phyloP scores from a whole-genome alignment of 1,139 yeast species.

The Hemisphaericaspora subhashii region DNA sequence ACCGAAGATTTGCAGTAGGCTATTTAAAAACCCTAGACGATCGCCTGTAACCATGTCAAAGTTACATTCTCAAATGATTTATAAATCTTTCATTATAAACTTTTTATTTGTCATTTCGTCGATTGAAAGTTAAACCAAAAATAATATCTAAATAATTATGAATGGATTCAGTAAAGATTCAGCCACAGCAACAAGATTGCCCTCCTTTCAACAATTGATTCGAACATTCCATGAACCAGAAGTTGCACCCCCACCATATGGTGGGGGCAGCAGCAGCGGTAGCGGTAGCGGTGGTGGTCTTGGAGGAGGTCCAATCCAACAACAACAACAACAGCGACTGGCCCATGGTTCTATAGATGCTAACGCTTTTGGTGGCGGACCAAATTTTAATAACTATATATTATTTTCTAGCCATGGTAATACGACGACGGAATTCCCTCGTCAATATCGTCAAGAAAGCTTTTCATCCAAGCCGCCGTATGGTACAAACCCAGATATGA shows the following conservation, averaged over 20 bases:
- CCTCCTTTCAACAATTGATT: constrained; percentile 17
- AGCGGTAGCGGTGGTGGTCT: no score
- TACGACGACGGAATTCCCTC: constrained; percentile 1
- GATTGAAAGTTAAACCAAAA: no score
- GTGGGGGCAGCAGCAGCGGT: no score
- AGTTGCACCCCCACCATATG: no score
- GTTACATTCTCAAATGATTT: no score
- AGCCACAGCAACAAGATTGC: constrained; percentile 13
- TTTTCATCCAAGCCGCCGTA: neutral
- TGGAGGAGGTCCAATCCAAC: no score
- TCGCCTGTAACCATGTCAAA: neutral
- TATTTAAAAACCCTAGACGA: constrained; percentile 1
- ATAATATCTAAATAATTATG: constrained; percentile 6
- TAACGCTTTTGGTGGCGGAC: neutral
- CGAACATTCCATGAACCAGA: constrained; percentile 14
- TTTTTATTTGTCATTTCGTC: no score
- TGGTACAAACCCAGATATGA: neutral
- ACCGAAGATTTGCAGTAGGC: no score
- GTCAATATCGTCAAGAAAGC: constrained; percentile 1
- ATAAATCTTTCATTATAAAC: no score
- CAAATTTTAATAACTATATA: constrained; percentile 2
- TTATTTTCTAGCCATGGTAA: constrained; percentile 2
- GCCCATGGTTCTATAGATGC: neutral
- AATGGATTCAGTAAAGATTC: constrained; percentile 10
- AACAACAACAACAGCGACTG: neutral